phyloP scores from a whole-genome alignment of 306 rosid genomes.

The Castanospermum australe region DNA sequence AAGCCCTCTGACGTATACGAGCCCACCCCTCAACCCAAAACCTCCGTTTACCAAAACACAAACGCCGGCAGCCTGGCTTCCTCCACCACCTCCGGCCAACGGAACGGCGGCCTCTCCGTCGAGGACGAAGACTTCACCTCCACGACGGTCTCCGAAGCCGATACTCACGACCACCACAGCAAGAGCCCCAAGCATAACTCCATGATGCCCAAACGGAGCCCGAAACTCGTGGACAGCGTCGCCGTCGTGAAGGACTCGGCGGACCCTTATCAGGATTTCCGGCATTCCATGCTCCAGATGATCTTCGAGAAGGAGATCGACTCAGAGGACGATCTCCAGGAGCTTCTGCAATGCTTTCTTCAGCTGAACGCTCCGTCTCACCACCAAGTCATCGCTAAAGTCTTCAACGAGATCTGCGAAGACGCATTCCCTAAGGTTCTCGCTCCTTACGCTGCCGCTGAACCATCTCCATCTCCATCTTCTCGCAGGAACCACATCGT shows the following conservation, averaged over 20 bases:
- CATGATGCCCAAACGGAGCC: constrained; percentile 9
- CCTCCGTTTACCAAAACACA: background rate
- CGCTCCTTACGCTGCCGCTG: background rate
- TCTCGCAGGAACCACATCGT: background rate
- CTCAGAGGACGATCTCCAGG: constrained; percentile 45
- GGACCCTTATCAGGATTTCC: constrained; percentile 56
- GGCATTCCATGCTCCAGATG: constrained; percentile 69
- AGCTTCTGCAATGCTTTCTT: constrained; percentile 58
- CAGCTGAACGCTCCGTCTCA: constrained; percentile 44
- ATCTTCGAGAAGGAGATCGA: constrained; percentile 61
- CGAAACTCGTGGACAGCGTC: constrained; percentile 35
- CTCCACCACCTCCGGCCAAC: constrained; percentile 42
- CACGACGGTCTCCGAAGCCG: constrained; percentile 38
- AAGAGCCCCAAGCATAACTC: background rate
- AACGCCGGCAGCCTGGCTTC: constrained; percentile 24
- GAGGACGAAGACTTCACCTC: constrained; percentile 40
- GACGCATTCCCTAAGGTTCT: constrained; percentile 39
- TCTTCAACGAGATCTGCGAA: constrained; percentile 49
- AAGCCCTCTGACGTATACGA: constrained; percentile 40
- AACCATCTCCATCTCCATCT: background rate
- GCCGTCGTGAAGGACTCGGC: constrained; percentile 61
- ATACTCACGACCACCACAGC: background rate
- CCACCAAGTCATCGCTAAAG: constrained; percentile 40
- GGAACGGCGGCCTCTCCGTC: background rate
- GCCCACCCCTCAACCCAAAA: constrained; percentile 43